Conservation (phyloP, 2,329 filamentous ascomycete species). For the Colletotrichum gigasporum region DNA sequence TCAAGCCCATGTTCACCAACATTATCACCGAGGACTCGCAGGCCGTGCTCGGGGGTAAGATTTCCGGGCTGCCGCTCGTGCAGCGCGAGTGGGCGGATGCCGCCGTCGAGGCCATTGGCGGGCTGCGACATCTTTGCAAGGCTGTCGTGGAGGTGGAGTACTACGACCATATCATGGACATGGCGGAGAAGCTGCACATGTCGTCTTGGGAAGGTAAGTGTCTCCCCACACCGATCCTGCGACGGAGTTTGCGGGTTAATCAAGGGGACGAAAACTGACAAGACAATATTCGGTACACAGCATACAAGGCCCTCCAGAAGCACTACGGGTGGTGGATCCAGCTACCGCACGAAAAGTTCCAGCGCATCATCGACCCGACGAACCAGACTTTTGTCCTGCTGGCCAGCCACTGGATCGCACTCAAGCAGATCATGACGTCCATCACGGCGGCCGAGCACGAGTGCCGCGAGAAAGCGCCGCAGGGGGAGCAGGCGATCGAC, state of each 20-base stretch:
- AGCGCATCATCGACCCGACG: conserved; percentile 56
- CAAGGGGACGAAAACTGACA: neutral
- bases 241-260: too few relatives aligned
- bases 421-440: conserved; percentile 63
- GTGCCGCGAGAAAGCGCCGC: conserved; percentile 41
- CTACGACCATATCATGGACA: conserved; percentile 52
- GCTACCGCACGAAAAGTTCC: conserved; percentile 62
- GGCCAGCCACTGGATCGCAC: conserved; percentile 62
- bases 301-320: conserved; percentile 58
- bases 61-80: conserved; percentile 57
- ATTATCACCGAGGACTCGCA: conserved; percentile 52
- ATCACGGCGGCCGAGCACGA: conserved; percentile 53
- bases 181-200: conserved; percentile 60
- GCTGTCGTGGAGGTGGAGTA: conserved; percentile 56
- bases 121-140: conserved; percentile 54
- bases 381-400: conserved; percentile 59
- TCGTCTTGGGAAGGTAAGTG: conserved; percentile 62
- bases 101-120: conserved; percentile 54
- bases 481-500: conserved; percentile 42
- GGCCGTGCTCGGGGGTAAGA: conserved; percentile 52
- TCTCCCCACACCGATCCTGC: neutral
- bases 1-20: conserved; percentile 60
- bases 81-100: conserved; percentile 54
- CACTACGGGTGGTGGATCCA: conserved; percentile 69
- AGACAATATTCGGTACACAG: conserved; percentile 42